A percentile compares a stretch with the other conserved stretches of the same genome.
Conservation (phyloP, 768 basidiomycete species). For the Steccherinum ochraceum region DNA sequence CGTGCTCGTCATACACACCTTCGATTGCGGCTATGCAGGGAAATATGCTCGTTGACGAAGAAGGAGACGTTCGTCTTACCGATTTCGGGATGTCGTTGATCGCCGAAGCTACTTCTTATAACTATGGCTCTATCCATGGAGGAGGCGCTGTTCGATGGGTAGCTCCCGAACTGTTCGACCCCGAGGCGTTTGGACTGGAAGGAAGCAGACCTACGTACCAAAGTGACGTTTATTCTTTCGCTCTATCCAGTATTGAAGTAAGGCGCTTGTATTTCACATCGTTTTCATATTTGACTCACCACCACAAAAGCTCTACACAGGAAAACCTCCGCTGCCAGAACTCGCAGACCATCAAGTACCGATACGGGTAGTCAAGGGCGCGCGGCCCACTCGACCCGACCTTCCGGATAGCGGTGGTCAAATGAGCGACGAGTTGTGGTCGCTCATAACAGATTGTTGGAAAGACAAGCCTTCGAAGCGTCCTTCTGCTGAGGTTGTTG, state of each 20-base stretch:
- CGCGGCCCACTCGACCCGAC: not conserved
- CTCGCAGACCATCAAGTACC: not conserved
- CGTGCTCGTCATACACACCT: not conserved
- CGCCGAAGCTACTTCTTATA: not conserved
- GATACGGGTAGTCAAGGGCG: not conserved
- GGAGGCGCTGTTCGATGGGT: not conserved
- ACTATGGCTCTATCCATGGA: not conserved
- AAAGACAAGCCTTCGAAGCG: not conserved
- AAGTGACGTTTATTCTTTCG: conserved; percentile 6
- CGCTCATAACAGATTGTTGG: not conserved
- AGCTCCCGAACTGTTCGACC: not conserved
- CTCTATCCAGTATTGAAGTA: not conserved
- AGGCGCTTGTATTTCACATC: not conserved
- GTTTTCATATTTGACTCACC: not conserved
- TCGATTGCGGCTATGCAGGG: not conserved
- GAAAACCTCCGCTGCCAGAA: not conserved
- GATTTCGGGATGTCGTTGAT: not conserved
- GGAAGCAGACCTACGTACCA: not conserved
- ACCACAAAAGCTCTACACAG: not conserved
- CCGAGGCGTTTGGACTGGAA: not conserved
- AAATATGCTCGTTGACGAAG: not conserved
- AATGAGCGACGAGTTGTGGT: not conserved
- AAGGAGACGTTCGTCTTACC: not conserved
- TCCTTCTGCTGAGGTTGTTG: not conserved
- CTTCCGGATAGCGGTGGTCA: not conserved